These are phyloP conservation scores for Pseudozyma pruni DNA, from an alignment of 1,284 basidiomycete species.

Conservation along the genomic window DNA sequence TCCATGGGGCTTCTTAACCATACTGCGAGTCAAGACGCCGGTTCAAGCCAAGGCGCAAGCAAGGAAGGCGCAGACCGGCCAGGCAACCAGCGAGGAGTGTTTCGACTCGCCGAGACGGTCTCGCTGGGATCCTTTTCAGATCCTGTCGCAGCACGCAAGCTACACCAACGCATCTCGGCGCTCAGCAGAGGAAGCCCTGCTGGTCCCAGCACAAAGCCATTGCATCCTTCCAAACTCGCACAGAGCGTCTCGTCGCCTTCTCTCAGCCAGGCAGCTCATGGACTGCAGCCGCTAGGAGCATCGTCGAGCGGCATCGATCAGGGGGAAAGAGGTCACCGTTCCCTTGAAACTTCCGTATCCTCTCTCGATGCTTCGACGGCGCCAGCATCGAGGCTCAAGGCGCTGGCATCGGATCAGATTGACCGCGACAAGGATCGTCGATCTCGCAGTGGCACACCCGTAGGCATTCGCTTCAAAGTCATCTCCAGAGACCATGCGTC, in stretches of 20 bases:
- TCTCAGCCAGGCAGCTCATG: constrained; percentile 12
- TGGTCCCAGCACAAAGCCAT: constrained; percentile 26
- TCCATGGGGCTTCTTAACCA: constrained; percentile 19
- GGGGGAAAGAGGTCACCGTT: constrained; percentile 16
- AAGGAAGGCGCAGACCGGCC: too few relatives aligned
- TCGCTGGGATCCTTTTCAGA: constrained; percentile 52
- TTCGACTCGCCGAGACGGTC: constrained; percentile 60
- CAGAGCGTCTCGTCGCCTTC: constrained; percentile 39
- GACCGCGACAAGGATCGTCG: constrained; percentile 37
- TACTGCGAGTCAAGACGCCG: background rate
- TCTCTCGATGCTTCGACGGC: constrained; percentile 27
- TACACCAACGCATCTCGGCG: constrained; percentile 46
- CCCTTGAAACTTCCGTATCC: constrained; percentile 19
- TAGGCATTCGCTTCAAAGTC: constrained; percentile 42
- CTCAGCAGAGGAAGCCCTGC: constrained; percentile 18
- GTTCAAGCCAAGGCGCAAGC: background rate
- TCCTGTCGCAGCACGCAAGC: constrained; percentile 32
- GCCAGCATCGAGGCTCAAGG: constrained; percentile 32
- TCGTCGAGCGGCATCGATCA: background rate
- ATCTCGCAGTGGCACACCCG: constrained; percentile 33
- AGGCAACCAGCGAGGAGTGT: constrained; percentile 44
- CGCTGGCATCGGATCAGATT: constrained; percentile 43
- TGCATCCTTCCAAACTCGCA: constrained; percentile 31
- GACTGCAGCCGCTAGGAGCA: background rate
- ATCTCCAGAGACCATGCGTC: constrained; percentile 26